Conservation (phyloP, 1,284 basidiomycete species). For the Malassezia restricta region DNA sequence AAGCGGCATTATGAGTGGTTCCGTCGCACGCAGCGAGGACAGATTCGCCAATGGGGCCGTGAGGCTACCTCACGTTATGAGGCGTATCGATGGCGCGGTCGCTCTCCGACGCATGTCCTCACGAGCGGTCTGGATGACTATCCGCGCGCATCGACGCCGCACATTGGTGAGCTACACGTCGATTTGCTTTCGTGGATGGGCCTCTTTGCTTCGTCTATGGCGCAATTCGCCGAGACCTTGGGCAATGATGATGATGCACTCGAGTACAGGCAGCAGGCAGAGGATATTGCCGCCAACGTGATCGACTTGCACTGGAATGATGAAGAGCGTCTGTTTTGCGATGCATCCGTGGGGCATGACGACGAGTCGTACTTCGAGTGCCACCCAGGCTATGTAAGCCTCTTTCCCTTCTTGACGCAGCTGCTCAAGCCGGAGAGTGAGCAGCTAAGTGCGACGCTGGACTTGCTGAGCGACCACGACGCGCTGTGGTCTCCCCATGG, state of each 20-base stretch:
- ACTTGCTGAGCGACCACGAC: conserved; percentile 63
- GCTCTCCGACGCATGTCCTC: conserved; percentile 70
- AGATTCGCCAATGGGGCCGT: conserved; percentile 76
- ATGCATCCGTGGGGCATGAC: conserved; percentile 67
- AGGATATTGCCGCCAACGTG: conserved; percentile 68
- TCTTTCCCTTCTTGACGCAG: conserved; percentile 73
- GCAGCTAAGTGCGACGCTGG: conserved; percentile 64
- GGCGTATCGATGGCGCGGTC: conserved; percentile 86
- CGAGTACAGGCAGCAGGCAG: conserved; percentile 64
- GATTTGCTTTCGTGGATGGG: conserved; percentile 92
- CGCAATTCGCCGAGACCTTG: conserved; percentile 47
- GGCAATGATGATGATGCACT: conserved; percentile 67
- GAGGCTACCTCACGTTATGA: conserved; percentile 70
- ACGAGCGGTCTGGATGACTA: conserved; percentile 93
- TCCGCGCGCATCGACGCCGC: conserved; percentile 66
- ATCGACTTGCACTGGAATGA: conserved; percentile 90
- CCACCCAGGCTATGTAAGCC: conserved; percentile 77
- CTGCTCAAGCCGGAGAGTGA: conserved; percentile 60
- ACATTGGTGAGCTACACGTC: conserved; percentile 78
- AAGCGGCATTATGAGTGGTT: conserved; percentile 92
- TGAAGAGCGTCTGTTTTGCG: conserved; percentile 79
- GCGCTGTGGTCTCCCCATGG: conserved; percentile 84
- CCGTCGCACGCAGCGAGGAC: conserved; percentile 69
- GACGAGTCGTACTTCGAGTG: conserved; percentile 81
- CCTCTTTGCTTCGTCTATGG: conserved; percentile 51